Conservation (phyloP, 371 early-diverging fungal genomes). For the Quaeritorhiza haematococci region DNA sequence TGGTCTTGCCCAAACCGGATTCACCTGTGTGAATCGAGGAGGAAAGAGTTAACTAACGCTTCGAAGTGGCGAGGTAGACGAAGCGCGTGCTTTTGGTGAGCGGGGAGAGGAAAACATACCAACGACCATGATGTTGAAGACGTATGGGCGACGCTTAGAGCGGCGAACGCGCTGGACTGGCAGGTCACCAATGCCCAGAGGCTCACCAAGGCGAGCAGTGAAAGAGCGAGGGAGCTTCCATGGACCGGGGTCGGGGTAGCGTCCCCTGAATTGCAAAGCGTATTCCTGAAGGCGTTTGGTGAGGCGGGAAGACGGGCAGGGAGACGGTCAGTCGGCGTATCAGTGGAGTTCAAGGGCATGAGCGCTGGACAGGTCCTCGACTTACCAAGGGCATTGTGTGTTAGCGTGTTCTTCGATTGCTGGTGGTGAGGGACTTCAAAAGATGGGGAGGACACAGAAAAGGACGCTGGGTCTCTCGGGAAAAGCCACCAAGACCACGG, state of each 20-base stretch:
- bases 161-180: conserved; percentile 64
- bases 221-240: conserved; percentile 65
- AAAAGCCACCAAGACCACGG: neutral
- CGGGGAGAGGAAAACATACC: too few species aligned
- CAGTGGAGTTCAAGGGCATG: too few species aligned
- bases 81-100: too few species aligned
- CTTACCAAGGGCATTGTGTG: neutral
- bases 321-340: too few species aligned
- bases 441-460: neutral
- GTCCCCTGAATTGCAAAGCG: conserved; percentile 69
- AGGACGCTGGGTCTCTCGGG: neutral
- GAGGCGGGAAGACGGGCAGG: neutral
- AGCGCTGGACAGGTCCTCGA: too few species aligned
- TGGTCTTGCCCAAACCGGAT: conserved; percentile 57
- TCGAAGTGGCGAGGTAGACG: too few species aligned
- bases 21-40: conserved; percentile 31
- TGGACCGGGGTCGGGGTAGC: conserved; percentile 71
- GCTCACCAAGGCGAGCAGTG: conserved; percentile 42
- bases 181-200: conserved; percentile 63
- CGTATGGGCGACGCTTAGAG: conserved; percentile 59
- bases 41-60: conserved; percentile 6
- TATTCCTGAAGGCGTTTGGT: conserved; percentile 55
- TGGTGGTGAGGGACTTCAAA: neutral
- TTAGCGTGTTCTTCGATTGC: neutral
- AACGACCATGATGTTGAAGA: conserved; percentile 72